A percentile compares a stretch with the other conserved stretches of the same genome.
Conservation (phyloP, 2,329 filamentous ascomycete genomes). For the Apiospora sp. region DNA sequence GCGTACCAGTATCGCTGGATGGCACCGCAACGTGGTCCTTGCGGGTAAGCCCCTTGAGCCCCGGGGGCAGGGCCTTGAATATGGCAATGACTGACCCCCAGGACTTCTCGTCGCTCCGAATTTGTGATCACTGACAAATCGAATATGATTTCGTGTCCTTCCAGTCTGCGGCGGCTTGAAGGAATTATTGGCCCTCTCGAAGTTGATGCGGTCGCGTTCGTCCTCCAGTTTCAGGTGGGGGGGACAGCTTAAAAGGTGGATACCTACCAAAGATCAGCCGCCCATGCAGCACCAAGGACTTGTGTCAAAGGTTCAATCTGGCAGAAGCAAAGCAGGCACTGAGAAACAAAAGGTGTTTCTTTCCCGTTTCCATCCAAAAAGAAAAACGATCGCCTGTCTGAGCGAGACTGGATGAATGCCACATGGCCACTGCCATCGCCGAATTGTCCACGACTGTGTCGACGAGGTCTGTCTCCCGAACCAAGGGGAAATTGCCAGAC, state of each 20-base stretch:
- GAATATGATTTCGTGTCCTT: no score
- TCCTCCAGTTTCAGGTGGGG: slow-evolving; percentile 29
- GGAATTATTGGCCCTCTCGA: slow-evolving; percentile 32
- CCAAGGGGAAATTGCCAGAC: slow-evolving; percentile 1
- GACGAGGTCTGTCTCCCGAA: not conserved
- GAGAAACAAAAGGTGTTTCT: not conserved
- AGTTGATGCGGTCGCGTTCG: slow-evolving; percentile 33
- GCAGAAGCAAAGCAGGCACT: not conserved
- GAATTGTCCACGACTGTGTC: not conserved
- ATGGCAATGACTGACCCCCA: no score
- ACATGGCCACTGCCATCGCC: slow-evolving; percentile 23
- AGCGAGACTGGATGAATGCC: not conserved
- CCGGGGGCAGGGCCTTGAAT: no score
- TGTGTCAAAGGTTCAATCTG: no score
- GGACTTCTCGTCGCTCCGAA: slow-evolving; percentile 44
- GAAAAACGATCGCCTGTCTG: not conserved
- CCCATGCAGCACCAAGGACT: not conserved
- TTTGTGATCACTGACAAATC: not conserved
- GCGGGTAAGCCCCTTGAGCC: no score
- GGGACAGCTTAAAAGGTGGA: slow-evolving; percentile 21
- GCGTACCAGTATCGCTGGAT: slow-evolving; percentile 25
- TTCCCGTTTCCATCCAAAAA: not conserved
- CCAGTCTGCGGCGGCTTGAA: no score
- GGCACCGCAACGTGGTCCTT: slow-evolving; percentile 34
- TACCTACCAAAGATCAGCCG: not conserved